A percentile compares a stretch with the other conserved stretches of the same genome.
Conservation (phyloP, 1,139 yeast species). For the Petasospora fabianii region DNA sequence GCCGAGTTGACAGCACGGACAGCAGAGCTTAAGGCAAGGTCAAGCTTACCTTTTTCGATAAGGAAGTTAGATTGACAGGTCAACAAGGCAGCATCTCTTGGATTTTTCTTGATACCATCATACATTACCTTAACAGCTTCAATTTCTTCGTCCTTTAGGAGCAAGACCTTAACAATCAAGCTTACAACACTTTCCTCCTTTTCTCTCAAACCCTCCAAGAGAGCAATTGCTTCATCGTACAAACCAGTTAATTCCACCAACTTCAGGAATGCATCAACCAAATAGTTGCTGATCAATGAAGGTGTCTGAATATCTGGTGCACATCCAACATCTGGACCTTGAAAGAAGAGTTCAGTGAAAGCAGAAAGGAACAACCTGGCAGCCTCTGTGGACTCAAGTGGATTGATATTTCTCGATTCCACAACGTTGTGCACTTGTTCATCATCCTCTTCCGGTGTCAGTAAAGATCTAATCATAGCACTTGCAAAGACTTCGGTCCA, state of each 20-base stretch:
- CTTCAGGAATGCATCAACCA: constrained; percentile 78
- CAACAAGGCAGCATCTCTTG: constrained; percentile 58
- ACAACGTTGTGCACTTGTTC: constrained; percentile 56
- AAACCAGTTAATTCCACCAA: constrained; percentile 67
- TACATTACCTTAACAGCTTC: constrained; percentile 69
- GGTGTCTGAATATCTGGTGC: constrained; percentile 67
- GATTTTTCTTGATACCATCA: constrained; percentile 52
- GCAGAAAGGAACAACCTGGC: constrained; percentile 60
- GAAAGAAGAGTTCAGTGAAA: constrained; percentile 59
- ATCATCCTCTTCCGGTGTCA: constrained; percentile 65
- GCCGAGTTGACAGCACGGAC: constrained; percentile 79
- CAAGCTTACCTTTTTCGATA: constrained; percentile 62
- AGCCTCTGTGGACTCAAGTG: constrained; percentile 49
- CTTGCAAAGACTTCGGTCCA: constrained; percentile 89
- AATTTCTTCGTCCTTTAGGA: constrained; percentile 72
- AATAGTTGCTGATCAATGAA: constrained; percentile 61
- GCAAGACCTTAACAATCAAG: constrained; percentile 61
- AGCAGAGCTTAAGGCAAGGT: constrained; percentile 75
- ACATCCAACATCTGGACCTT: constrained; percentile 64
- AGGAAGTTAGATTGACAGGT: constrained; percentile 71
- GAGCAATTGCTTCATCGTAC: constrained; percentile 58
- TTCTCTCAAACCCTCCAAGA: constrained; percentile 46
- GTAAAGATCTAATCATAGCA: constrained; percentile 67
- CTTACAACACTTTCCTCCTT: constrained; percentile 52
- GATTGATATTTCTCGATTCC: constrained; percentile 63